Percentiles rank a stretch among this genome's conserved stretches.
phyloP scores from a whole-genome alignment of 352 stramenopile genomes.

The Phytopythium montanum region DNA sequence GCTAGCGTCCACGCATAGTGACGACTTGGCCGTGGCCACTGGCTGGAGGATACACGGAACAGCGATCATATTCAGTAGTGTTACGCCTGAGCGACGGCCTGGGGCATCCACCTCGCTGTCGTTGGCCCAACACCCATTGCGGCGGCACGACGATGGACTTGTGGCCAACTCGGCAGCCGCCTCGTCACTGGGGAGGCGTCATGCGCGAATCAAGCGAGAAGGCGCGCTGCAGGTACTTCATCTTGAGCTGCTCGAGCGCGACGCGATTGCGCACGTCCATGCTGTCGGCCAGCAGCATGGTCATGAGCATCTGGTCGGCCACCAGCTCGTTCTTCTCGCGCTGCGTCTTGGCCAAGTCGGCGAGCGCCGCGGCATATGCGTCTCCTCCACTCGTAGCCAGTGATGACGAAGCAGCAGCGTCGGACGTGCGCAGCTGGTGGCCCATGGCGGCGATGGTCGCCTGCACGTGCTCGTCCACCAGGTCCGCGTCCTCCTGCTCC shows the following conservation, averaged over 20 bases:
- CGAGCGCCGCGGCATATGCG: conserved; percentile 7
- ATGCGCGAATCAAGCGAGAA: conserved; percentile 4
- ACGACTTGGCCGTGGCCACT: no score
- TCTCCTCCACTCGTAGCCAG: not conserved
- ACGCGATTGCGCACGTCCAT: conserved; percentile 9
- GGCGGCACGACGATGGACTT: not conserved
- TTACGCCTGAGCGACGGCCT: not conserved
- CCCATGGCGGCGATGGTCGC: conserved; percentile 5
- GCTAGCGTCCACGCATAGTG: no score
- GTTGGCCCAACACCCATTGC: not conserved
- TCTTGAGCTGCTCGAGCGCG: conserved; percentile 14
- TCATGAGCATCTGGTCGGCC: conserved; percentile 17
- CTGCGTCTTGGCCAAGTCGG: conserved; percentile 9
- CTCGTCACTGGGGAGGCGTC: not conserved
- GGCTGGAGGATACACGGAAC: not conserved
- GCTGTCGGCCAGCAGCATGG: conserved; percentile 14
- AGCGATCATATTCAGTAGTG: not conserved
- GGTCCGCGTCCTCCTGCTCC: conserved; percentile 1
- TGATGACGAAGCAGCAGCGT: not conserved
- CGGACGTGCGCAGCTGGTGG: not conserved
- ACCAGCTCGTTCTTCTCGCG: conserved; percentile 15
- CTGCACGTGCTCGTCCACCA: conserved; percentile 5
- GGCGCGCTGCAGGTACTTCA: conserved; percentile 14
- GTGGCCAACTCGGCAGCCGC: not conserved
- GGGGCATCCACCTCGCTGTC: not conserved